These are phyloP conservation scores for Fremontodendron californicum DNA, from an alignment of 345 rosid species.

Conservation along the genomic window DNA sequence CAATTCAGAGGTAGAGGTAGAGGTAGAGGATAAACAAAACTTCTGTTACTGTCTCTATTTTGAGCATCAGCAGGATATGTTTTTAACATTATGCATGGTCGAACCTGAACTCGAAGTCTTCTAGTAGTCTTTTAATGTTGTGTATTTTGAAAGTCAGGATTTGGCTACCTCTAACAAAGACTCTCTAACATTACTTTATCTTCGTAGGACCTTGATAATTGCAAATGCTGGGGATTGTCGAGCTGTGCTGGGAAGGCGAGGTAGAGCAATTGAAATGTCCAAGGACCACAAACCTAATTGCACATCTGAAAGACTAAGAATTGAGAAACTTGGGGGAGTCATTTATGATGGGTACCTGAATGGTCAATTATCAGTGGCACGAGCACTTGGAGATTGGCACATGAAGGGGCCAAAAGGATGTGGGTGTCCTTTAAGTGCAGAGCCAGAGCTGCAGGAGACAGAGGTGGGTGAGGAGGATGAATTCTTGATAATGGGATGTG, in stretches of 20 bases:
- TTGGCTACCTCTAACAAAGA: background rate
- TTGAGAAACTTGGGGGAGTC: conserved; percentile 86
- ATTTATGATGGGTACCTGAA: conserved; percentile 94
- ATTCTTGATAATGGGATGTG: conserved; percentile 95
- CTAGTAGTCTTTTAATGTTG: background rate
- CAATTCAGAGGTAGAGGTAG: background rate
- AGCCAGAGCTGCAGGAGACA: conserved; percentile 80
- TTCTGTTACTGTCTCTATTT: background rate
- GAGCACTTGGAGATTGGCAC: conserved; percentile 99
- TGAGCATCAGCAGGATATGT: background rate
- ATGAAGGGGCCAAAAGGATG: conserved; percentile 94
- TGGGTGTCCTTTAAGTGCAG: conserved; percentile 80
- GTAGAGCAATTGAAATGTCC: conserved; percentile 86
- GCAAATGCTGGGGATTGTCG: conserved; percentile 99
- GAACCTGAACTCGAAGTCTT: background rate
- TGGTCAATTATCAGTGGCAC: conserved; percentile 93
- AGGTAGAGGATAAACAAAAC: background rate
- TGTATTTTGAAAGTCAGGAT: background rate
- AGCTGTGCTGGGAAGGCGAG: conserved; percentile 87
- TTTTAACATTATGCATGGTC: background rate
- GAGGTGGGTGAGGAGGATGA: conserved; percentile 77
- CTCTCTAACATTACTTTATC: background rate
- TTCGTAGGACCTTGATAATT: conserved; percentile 61
- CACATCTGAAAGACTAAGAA: conserved; percentile 62
- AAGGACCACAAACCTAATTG: conserved; percentile 93